A percentile compares a stretch with the other conserved stretches of the same genome.
phyloP scores from a whole-genome alignment of 495 filamentous ascomycete species.

The Daldinia loculata region DNA sequence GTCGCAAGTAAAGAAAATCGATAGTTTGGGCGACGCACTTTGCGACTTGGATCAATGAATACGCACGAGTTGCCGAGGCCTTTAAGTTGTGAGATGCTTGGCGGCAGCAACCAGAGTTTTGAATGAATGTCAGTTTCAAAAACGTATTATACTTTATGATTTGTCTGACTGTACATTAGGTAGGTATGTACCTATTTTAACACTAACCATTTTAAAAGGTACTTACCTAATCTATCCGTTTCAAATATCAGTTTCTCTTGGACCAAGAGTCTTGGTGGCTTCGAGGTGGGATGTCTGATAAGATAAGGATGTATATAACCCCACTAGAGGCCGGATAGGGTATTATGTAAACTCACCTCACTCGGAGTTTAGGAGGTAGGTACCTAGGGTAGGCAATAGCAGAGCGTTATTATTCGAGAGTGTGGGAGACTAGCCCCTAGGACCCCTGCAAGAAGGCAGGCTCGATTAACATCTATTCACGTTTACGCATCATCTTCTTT shows the following conservation, averaged over 20 bases:
- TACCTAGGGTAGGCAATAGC: background rate
- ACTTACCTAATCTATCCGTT: background rate
- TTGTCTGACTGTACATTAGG: background rate
- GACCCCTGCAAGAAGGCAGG: slow-evolving; percentile 21
- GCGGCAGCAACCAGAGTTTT: slow-evolving; percentile 1
- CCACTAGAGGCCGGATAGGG: background rate
- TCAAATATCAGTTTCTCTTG: background rate
- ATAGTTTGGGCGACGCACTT: background rate
- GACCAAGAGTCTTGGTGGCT: background rate
- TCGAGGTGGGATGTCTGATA: background rate
- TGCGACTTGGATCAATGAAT: slow-evolving; percentile 23
- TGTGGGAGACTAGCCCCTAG: slow-evolving; percentile 6
- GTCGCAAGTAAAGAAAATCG: background rate
- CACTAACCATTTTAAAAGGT: background rate
- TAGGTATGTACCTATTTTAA: background rate
- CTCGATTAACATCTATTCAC: slow-evolving; percentile 35
- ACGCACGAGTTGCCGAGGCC: slow-evolving; percentile 39
- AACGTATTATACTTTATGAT: background rate
- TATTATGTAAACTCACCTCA: background rate
- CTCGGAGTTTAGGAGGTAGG: background rate
- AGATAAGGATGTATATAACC: background rate
- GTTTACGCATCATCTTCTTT: slow-evolving; percentile 20
- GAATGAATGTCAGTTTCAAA: background rate
- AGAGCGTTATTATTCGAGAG: slow-evolving; percentile 7
- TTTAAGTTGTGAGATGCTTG: slow-evolving; percentile 30